Conservation (phyloP, 2,329 filamentous ascomycete species). For the Fusarium floridanum region DNA sequence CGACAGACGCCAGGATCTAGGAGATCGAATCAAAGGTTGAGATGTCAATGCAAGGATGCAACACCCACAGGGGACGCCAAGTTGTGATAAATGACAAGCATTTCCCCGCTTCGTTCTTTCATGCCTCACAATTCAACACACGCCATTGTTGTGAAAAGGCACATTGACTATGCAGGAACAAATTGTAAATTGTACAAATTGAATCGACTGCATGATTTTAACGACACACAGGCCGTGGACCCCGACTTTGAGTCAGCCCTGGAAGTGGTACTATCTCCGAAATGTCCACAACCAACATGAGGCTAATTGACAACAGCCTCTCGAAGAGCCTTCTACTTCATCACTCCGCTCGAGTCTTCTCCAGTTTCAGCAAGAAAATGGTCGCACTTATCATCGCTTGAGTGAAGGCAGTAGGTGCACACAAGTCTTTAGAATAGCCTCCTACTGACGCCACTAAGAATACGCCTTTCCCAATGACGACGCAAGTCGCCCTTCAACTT, state of each 20-base stretch:
- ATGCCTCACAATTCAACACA: neutral
- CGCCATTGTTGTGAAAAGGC: no score
- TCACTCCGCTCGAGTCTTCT: slow-evolving; percentile 27
- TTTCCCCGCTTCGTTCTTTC: neutral
- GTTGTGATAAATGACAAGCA: neutral
- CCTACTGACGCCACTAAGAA: neutral
- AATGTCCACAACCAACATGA: no score
- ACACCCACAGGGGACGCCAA: neutral
- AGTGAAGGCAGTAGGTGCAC: slow-evolving; percentile 25
- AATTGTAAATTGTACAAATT: neutral
- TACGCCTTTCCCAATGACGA: slow-evolving; percentile 36
- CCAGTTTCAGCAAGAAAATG: slow-evolving; percentile 27
- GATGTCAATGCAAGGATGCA: neutral
- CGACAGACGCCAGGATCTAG: neutral
- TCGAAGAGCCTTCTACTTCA: slow-evolving; percentile 24
- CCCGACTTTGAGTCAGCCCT: slow-evolving; percentile 26
- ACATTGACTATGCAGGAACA: slow-evolving; percentile 12
- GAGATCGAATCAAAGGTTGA: slow-evolving; percentile 10
- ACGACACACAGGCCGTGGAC: neutral
- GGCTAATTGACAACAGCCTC: slow-evolving; percentile 4
- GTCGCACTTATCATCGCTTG: slow-evolving; percentile 27
- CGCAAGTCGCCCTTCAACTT: slow-evolving; percentile 2
- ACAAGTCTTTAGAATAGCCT: accelerated
- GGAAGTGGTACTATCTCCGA: slow-evolving; percentile 2
- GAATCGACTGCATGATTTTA: neutral